Base-by-base conservation (phyloP, 2,329 filamentous ascomycete genomes). In the Zalaria sp. region DNA sequence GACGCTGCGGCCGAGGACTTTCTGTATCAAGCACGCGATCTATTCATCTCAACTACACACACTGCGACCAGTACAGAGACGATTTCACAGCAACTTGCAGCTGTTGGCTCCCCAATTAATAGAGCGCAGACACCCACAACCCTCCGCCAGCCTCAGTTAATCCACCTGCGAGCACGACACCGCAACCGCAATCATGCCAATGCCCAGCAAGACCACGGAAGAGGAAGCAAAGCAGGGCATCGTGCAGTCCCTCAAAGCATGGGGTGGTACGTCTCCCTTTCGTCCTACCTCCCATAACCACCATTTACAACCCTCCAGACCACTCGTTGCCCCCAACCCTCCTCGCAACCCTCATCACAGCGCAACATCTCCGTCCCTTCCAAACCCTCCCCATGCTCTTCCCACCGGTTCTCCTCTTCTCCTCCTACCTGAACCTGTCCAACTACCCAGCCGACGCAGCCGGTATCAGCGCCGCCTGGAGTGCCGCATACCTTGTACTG, bases 331-430 rank as follows among this genome's bases (percentile, higher is more conserved):
- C 79, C 2, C 73, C 79, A 25, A 77, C 73, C 7, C 59, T 79
- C 8, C 71, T 81, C 35, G 79, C 79, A 43, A 79, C 77, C 5
- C 65, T 83, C 35, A 72, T 82, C 49, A 72, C 77, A 34, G 75
- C 77, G 7, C 75, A 81, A 51, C 74, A 81, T 62, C 65, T 72
- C 35, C 74, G 75, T n/a, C 79, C 79, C 5, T 76, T 79, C 58
- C 77, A 79, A 55, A 54, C 67, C 5, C 64, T 83, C 0, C 79
- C 79, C 3, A 77, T 83, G 71, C 59, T 79, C 47, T 82, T 83
- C 55, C 72, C 78, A 4, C 77, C 78, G 2, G 63, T 79, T 43
- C 66, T 83, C 3, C 67, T 82, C 44, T 79, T 81, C 61, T 72
- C 72, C 40, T 73, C 73, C 43, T 83, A 82, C 53, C 62, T 81